These are phyloP conservation scores for Echria macrotheca DNA, from an alignment of 495 filamentous ascomycete genomes.

Conservation along the genomic window DNA sequence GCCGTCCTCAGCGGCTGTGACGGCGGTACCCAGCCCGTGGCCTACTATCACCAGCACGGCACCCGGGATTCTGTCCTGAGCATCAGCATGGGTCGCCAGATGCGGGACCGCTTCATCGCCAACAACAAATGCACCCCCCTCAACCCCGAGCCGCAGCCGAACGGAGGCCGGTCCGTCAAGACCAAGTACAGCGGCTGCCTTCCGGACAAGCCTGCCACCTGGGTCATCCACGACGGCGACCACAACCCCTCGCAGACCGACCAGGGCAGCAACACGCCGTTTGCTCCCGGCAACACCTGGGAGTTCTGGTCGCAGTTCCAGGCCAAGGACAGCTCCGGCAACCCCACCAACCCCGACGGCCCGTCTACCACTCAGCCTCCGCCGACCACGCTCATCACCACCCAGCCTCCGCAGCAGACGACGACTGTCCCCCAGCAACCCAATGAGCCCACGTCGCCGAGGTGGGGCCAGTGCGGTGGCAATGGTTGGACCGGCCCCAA, in stretches of 20 bases:
- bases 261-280: constrained; percentile 19
- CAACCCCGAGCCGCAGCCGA: constrained; percentile 16
- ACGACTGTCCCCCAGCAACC: background rate
- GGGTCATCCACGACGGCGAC: constrained; percentile 22
- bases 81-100: constrained; percentile 22
- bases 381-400: background rate
- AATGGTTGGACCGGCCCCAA: background rate
- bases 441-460: constrained; percentile 11
- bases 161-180: constrained; percentile 20
- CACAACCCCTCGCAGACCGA: constrained; percentile 22
- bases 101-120: constrained; percentile 30
- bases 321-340: constrained; percentile 2
- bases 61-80: constrained; percentile 26
- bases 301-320: constrained; percentile 20
- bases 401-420: constrained; percentile 5
- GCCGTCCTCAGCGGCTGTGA: constrained; percentile 27
- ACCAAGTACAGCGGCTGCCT: constrained; percentile 27
- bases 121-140: constrained; percentile 30
- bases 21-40: constrained; percentile 32
- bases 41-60: constrained; percentile 37
- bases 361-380: constrained; percentile 3
- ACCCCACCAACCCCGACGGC: background rate
- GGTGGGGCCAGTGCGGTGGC: constrained; percentile 29
- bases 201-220: constrained; percentile 24
- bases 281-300: constrained; percentile 28